Conservation (phyloP, 1,284 basidiomycete genomes). For the Naganishia liquefaciens region DNA sequence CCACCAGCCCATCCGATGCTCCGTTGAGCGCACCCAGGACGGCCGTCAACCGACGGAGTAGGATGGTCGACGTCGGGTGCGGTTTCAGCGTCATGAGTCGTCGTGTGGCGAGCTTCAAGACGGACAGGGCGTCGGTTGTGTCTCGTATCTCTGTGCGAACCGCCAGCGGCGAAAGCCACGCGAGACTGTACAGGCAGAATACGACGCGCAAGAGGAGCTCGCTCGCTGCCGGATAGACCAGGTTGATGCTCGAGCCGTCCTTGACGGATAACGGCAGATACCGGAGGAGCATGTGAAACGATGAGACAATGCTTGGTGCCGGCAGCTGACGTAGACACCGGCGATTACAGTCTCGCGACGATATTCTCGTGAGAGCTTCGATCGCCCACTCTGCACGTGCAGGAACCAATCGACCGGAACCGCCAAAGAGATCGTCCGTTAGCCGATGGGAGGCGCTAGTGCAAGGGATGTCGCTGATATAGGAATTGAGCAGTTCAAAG, state of each 20-base stretch:
- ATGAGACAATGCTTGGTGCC: slow-evolving; percentile 60
- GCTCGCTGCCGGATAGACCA: slow-evolving; percentile 73
- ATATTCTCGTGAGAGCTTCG: slow-evolving; percentile 76
- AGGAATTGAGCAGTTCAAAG: slow-evolving; percentile 51
- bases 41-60: slow-evolving; percentile 76
- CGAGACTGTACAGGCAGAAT: slow-evolving; percentile 79
- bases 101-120: slow-evolving; percentile 55
- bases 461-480: slow-evolving; percentile 33
- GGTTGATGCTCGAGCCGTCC: slow-evolving; percentile 66
- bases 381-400: slow-evolving; percentile 72
- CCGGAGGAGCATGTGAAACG: slow-evolving; percentile 72
- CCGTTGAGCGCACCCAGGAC: slow-evolving; percentile 82
- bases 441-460: slow-evolving; percentile 46
- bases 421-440: slow-evolving; percentile 22
- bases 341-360: slow-evolving; percentile 76
- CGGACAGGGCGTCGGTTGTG: slow-evolving; percentile 51
- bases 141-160: slow-evolving; percentile 69
- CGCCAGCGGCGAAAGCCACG: slow-evolving; percentile 74
- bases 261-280: slow-evolving; percentile 75
- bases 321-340: slow-evolving; percentile 67
- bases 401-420: slow-evolving; percentile 48
- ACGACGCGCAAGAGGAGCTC: slow-evolving; percentile 61
- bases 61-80: slow-evolving; percentile 62
- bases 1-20: slow-evolving; percentile 66
- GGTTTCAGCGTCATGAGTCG: slow-evolving; percentile 47